Conservation (phyloP, 352 stramenopile species). For the Ophiocytium majus region DNA sequence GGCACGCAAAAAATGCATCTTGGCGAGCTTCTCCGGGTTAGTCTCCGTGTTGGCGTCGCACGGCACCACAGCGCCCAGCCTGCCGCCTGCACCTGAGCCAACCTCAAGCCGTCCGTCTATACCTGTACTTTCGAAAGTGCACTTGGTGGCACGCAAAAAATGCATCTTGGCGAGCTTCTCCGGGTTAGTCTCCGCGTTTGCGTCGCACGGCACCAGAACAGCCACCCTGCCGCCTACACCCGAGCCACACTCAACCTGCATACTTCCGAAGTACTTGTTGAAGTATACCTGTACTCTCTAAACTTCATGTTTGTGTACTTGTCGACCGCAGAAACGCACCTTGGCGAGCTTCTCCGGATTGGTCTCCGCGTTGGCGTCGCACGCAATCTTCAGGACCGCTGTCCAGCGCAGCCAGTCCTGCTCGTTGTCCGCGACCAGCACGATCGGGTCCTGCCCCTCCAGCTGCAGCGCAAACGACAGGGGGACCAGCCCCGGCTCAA, state of each 20-base stretch:
- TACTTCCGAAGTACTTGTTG: too few relatives aligned
- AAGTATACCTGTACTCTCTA: too few relatives aligned
- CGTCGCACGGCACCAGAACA: slow-evolving; percentile 34
- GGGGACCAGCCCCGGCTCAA: background rate
- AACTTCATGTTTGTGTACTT: too few relatives aligned
- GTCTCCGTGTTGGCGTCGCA: slow-evolving; percentile 41
- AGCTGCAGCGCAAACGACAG: slow-evolving; percentile 3
- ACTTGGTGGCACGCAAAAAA: too few relatives aligned
- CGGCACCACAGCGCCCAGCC: too few relatives aligned
- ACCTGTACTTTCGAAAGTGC: too few relatives aligned
- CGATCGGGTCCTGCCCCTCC: background rate
- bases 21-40: slow-evolving; percentile 31
- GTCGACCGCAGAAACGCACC: too few relatives aligned
- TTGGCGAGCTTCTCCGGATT: slow-evolving; percentile 34
- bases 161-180: slow-evolving; percentile 40
- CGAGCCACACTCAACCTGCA: too few relatives aligned
- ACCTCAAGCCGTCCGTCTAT: too few relatives aligned
- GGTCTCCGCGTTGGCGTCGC: slow-evolving; percentile 37
- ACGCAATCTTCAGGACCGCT: slow-evolving; percentile 24
- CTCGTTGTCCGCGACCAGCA: slow-evolving; percentile 16
- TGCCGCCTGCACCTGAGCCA: too few relatives aligned
- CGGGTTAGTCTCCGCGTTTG: slow-evolving; percentile 32
- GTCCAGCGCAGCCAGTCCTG: slow-evolving; percentile 20
- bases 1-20: too few relatives aligned
- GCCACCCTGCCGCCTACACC: too few relatives aligned